phyloP scores from a whole-genome alignment of 441 rosid genomes.

The Pelargonium myrrhifolium region DNA sequence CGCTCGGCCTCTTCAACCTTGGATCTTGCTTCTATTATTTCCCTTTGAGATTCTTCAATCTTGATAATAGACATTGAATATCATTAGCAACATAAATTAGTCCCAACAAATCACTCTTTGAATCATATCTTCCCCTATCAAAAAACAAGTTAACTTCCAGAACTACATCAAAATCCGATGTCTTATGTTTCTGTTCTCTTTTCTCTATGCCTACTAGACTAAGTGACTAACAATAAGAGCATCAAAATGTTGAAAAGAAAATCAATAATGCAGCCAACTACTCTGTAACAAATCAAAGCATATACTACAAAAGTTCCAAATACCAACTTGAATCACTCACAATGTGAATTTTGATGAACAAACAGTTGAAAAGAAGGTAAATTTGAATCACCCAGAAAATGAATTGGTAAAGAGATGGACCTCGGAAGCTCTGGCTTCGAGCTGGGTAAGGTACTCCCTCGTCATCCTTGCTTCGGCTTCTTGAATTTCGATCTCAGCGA shows the following conservation, averaged over 20 bases:
- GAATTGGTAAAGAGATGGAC: slow-evolving; percentile 14
- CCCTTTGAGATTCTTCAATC: slow-evolving; percentile 79
- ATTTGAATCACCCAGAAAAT: neutral
- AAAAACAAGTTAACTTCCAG: neutral
- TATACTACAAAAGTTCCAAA: neutral
- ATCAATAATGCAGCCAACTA: neutral
- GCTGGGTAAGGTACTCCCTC: slow-evolving; percentile 48
- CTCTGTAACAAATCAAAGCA: neutral
- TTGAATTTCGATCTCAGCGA: slow-evolving; percentile 69
- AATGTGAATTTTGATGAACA: too few relatives aligned
- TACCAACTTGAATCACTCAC: too few relatives aligned
- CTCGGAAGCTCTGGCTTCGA: slow-evolving; percentile 50
- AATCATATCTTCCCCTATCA: neutral
- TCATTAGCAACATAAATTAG: neutral
- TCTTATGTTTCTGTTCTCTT: too few relatives aligned
- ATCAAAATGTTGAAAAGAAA: too few relatives aligned
- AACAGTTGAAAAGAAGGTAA: neutral
- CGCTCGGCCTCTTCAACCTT: slow-evolving; percentile 75
- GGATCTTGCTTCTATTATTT: slow-evolving; percentile 63
- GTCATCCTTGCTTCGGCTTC: slow-evolving; percentile 47
- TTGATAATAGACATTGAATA: slow-evolving; percentile 23
- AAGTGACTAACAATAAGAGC: too few relatives aligned
- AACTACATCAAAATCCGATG: neutral
- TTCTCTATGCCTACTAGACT: too few relatives aligned
- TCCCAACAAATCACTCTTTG: neutral